Conservation (phyloP, 2,329 filamentous ascomycete genomes). For the Reticulascus tulasneorum region DNA sequence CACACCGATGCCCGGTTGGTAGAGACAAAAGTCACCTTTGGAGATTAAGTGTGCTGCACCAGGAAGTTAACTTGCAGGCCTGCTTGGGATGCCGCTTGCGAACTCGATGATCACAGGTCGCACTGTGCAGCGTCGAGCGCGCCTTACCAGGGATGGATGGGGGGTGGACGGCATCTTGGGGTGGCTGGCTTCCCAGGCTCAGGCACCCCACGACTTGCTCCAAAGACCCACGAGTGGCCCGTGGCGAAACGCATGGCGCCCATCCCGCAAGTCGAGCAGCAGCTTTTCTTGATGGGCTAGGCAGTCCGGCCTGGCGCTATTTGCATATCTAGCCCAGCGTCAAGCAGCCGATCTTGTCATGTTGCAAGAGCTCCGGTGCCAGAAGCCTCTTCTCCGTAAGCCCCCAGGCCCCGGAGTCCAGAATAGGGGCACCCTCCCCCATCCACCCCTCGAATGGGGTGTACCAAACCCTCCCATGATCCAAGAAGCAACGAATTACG, state of each 20-base stretch:
- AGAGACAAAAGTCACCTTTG: too few species aligned
- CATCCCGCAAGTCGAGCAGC: neutral
- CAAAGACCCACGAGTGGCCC: slow-evolving; percentile 1
- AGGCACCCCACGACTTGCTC: neutral
- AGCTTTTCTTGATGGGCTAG: slow-evolving; percentile 2
- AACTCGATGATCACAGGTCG: neutral
- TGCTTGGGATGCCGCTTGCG: neutral
- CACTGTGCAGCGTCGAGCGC: neutral
- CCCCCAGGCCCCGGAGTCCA: neutral
- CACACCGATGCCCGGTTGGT: too few species aligned
- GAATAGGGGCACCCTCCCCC: neutral
- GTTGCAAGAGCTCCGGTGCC: neutral
- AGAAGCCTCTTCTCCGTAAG: neutral
- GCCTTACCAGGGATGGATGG: neutral
- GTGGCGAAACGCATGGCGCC: slow-evolving; percentile 1
- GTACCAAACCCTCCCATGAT: too few species aligned
- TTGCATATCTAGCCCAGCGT: neutral
- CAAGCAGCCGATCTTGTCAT: neutral
- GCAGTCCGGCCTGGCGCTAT: slow-evolving; percentile 1
- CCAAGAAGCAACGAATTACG: too few species aligned
- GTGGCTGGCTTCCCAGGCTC: neutral
- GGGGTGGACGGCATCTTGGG: neutral
- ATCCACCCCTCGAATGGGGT: too few species aligned
- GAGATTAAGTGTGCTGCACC: too few species aligned
- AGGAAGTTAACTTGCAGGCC: neutral